Conservation (phyloP, 2,329 filamentous ascomycete genomes). For the Microcyclospora tardicrescens region DNA sequence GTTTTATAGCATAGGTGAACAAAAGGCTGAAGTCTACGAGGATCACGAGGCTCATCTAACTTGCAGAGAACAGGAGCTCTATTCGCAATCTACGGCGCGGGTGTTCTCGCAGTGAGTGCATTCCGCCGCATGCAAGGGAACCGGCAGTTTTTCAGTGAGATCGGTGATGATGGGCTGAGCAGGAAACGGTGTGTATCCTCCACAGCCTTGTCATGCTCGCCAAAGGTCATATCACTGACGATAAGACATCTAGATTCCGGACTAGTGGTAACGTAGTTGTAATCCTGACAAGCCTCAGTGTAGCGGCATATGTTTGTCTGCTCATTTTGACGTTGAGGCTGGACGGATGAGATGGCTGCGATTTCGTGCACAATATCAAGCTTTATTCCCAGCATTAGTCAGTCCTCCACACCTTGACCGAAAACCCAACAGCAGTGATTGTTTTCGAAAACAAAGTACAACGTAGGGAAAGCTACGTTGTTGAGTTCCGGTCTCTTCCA, state of each 20-base stretch:
- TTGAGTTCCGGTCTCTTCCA: too few species aligned
- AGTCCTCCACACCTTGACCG: too few species aligned
- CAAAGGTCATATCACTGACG: background rate
- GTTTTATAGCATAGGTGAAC: conserved; percentile 76
- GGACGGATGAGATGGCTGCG: conserved; percentile 1
- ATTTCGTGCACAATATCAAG: too few species aligned
- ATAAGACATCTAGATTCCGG: conserved; percentile 36
- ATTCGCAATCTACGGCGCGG: conserved; percentile 81
- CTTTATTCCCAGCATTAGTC: too few species aligned
- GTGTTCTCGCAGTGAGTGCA: conserved; percentile 67
- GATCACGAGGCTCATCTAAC: background rate
- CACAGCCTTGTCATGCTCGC: background rate
- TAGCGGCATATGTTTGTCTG: conserved; percentile 48
- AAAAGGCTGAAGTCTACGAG: too few species aligned
- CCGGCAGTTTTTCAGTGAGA: conserved; percentile 70
- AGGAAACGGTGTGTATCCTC: conserved; percentile 30
- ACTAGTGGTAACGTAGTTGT: conserved; percentile 55
- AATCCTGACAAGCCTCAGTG: conserved; percentile 47
- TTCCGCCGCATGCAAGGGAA: conserved; percentile 88
- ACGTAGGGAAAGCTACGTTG: too few species aligned
- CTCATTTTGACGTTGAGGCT: conserved; percentile 46
- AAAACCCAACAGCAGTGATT: too few species aligned
- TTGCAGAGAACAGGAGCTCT: conserved; percentile 43
- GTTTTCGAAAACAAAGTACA: too few species aligned
- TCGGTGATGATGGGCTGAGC: conserved; percentile 47